Conservation (phyloP, 2,329 filamentous ascomycete species). For the Colletotrichum horii region DNA sequence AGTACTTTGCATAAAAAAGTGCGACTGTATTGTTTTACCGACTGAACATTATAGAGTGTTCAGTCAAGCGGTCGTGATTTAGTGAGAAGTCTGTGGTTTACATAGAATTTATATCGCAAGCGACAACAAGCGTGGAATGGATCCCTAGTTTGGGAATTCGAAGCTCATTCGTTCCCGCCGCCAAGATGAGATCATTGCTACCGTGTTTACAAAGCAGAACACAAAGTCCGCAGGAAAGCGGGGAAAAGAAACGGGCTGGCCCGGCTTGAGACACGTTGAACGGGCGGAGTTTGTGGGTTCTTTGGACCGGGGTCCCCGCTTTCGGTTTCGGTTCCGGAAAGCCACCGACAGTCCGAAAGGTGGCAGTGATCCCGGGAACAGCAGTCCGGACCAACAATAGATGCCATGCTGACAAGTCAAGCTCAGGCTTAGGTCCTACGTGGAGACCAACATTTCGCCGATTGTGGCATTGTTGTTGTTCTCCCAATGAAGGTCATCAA, state of each 20-base stretch:
- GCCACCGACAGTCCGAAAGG: neutral
- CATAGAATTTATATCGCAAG: neutral
- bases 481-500: too few species aligned
- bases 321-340: neutral
- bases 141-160: neutral
- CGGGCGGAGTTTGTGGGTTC: neutral
- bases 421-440: neutral
- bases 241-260: neutral
- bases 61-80: neutral
- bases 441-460: neutral
- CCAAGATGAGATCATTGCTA: neutral
- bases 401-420: neutral
- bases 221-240: slow-evolving; percentile 5
- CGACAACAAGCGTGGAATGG: neutral
- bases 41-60: neutral
- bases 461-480: too few species aligned
- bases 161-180: neutral
- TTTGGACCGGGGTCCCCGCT: neutral
- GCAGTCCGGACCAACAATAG: neutral
- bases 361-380: neutral
- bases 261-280: neutral
- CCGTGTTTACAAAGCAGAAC: neutral
- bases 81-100: neutral
- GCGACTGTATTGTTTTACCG: fast-evolving
- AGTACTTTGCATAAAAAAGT: neutral